Evolutionary conservation across 2,329 filamentous ascomycete genomes (phyloP).

Genomic region (Neopestalotiopsis sp.): DNA sequence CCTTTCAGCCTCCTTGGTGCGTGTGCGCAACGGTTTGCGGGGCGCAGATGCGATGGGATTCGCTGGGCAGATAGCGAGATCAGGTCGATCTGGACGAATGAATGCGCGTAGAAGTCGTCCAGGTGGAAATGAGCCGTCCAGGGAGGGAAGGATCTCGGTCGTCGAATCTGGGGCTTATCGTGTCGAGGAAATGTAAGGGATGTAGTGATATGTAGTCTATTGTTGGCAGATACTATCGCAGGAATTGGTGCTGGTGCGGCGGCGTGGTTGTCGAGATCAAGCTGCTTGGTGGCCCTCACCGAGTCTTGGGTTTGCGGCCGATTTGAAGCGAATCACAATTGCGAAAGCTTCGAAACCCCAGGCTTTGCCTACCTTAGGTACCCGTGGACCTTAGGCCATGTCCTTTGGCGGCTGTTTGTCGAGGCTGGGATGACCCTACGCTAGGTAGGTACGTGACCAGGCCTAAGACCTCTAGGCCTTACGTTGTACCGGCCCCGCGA

Average conservation of each 20-base stretch:
- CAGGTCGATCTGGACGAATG: background rate
- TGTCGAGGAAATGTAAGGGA: background rate
- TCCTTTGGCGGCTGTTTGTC: background rate
- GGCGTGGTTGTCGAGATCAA: background rate
- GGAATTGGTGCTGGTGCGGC: background rate
- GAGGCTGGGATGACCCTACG: background rate
- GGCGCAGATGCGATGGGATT: background rate
- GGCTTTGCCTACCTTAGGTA: background rate
- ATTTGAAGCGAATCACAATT: conserved; percentile 1
- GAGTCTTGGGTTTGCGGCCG: background rate
- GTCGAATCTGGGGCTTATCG: background rate
- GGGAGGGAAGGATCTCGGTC: background rate
- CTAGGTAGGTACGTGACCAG: background rate
- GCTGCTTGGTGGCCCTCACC: background rate
- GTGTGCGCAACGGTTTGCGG: background rate
- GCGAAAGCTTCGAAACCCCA: background rate
- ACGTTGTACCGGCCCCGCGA: background rate
- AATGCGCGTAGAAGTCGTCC: background rate
- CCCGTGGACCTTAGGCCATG: background rate
- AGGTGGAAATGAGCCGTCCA: background rate
- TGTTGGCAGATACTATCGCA: background rate
- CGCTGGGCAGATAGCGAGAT: background rate
- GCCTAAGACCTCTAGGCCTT: background rate
- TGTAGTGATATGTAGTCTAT: background rate
- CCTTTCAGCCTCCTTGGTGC: background rate